phyloP scores from a whole-genome alignment of 805 yeast genomes.

The Grigorovia transvaalensis region DNA sequence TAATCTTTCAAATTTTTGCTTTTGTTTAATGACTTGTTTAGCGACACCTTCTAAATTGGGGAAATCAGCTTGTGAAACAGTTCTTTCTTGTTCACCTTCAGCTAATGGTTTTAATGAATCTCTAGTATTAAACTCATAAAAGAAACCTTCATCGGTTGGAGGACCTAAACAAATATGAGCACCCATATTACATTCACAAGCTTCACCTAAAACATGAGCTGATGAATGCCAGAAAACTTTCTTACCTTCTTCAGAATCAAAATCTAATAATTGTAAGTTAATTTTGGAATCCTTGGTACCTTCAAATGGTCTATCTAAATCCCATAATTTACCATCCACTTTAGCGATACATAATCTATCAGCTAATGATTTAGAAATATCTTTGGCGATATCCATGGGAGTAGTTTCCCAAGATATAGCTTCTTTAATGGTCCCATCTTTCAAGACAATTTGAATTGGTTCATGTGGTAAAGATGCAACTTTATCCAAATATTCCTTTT shows the following conservation, averaged over 20 bases:
- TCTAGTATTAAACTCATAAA: constrained; percentile 82
- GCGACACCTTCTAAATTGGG: constrained; percentile 75
- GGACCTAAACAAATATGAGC: constrained; percentile 92
- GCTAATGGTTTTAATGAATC: constrained; percentile 30
- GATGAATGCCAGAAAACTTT: constrained; percentile 98
- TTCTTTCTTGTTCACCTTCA: constrained; percentile 65
- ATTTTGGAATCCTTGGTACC: constrained; percentile 33
- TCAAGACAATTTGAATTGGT: constrained; percentile 69
- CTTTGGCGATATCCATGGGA: constrained; percentile 76
- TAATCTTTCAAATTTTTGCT: constrained; percentile 89
- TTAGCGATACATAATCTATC: constrained; percentile 88
- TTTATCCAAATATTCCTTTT: constrained; percentile 64
- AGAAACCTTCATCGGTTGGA: constrained; percentile 95
- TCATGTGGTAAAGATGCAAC: constrained; percentile 51
- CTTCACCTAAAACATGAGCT: constrained; percentile 96
- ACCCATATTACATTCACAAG: constrained; percentile 92
- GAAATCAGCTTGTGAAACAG: constrained; percentile 76
- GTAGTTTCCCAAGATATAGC: constrained; percentile 85
- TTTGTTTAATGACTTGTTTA: constrained; percentile 83
- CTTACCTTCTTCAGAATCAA: constrained; percentile 89
- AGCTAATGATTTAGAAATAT: constrained; percentile 74
- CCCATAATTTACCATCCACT: constrained; percentile 89
- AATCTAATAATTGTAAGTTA: constrained; percentile 72
- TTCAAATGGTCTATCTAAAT: constrained; percentile 88
- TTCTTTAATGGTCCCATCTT: constrained; percentile 71